Base-by-base conservation (phyloP, 2,329 filamentous ascomycete genomes). In the Clonostachys chloroleuca region DNA sequence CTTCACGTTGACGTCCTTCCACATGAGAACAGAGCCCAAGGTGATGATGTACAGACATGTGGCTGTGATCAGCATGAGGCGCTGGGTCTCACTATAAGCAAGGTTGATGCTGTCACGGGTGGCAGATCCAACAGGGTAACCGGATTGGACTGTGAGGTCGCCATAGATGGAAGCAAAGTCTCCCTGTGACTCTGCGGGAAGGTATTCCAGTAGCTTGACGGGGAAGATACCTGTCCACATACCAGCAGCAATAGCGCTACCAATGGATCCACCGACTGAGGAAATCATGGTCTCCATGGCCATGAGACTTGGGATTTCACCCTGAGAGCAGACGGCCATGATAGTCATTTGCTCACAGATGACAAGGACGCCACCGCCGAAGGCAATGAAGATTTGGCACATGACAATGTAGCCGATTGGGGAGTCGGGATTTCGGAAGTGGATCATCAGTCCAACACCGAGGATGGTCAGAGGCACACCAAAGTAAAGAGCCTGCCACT, bases 331-430 rank as follows among this genome's bases (percentile, higher is more conserved):
- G 5, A 75, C 71, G 0, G 76, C 69, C 60, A 84, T 77, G 40
- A 83, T 73, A 6, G 79, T 77, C 53, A 85, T 75, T 50, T 84
- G 74, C 52, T 78, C 66, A 47, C 72, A 69, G n/a, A 78, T 53
- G 13, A 77, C 78, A 55, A 78, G 77, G 60, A 80, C 77, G 49
- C 73, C 74, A 33, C 70, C 77, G 12, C 66, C 76, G 12, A 76
- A 65, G 7, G 77, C 75, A 50, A 81, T 71, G 43, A 80, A 70
- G 41, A 81, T 66, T 59, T 81, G 75, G 17, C 74, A 76, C 56
- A 74, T 73, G 51, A 81, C 61, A 34, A 80, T 68, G 56, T 75
- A 73, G 12, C 70, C 60, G 17, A 74, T 63, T 18, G 70, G 66
- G 40, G 63, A 65, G 44, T 72, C 67, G 4, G 63, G 62, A 24